A percentile compares a stretch with the other conserved stretches of the same genome.
These are phyloP conservation scores for Xerocomellus chrysenteron DNA, from an alignment of 768 basidiomycete species.

Conservation along the genomic window DNA sequence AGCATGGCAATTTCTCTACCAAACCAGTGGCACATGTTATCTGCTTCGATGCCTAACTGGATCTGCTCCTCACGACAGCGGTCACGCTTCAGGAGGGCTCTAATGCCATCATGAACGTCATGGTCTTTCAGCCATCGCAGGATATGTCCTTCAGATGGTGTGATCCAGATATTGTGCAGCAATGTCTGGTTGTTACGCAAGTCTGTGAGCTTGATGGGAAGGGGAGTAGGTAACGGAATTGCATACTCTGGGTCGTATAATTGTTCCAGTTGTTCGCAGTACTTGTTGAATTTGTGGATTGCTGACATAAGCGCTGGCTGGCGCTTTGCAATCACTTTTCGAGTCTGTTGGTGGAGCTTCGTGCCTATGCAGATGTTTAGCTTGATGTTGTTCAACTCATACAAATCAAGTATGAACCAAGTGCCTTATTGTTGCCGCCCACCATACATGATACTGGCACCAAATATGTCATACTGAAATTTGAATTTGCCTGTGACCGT, in stretches of 20 bases:
- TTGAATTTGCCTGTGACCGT: too few relatives aligned
- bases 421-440: slow-evolving; percentile 13
- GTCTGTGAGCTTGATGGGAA: neutral
- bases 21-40: too few relatives aligned
- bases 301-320: neutral
- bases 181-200: neutral
- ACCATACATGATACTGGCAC: neutral
- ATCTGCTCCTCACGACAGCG: slow-evolving; percentile 32
- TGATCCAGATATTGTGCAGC: neutral
- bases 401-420: neutral
- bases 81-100: slow-evolving; percentile 27
- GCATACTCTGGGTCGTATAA: neutral
- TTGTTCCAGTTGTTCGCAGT: neutral
- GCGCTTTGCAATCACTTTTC: neutral
- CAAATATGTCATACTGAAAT: neutral
- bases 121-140: slow-evolving; percentile 37
- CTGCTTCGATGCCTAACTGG: slow-evolving; percentile 25
- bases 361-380: neutral
- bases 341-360: too few relatives aligned
- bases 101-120: slow-evolving; percentile 32
- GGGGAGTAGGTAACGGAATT: neutral
- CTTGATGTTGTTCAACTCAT: too few relatives aligned
- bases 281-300: neutral
- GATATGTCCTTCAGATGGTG: neutral
- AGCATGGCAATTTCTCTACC: slow-evolving; percentile 26